Evolutionary conservation across 2,329 filamentous ascomycete species (phyloP), one percentile per base, ranked within the genome.

Genomic region (Calonectria crousiana): DNA sequence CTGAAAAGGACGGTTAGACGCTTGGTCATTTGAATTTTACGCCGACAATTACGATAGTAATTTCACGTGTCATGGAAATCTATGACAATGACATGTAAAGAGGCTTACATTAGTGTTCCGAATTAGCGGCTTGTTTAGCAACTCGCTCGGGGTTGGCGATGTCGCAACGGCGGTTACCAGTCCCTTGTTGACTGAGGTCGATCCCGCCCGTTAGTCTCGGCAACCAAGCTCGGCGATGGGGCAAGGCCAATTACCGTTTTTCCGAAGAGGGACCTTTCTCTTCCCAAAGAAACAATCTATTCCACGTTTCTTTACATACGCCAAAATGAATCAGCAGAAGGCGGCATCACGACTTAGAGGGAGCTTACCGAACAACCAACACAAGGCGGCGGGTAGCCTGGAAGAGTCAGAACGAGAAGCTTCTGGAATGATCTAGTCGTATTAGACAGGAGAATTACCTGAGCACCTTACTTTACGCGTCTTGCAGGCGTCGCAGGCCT

Each of bases 401-500:
- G 6, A 32, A 64, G 2, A 11, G 47, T 71, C 4, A 67, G 34
- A 23, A n/a, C 62, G n/a, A 38, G 26, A 41, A 62, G 16, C 47
- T 38, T 18, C 28, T 51, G 38, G 41, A 52, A 52, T 9, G 18
- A 51, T 2, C 47, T 20, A 16, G 11, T 23, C 4, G 13, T 28
- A 34, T n/a, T 30, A 14, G 56, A 32, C 20, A 23, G 67, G 18
- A 13, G 26, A 69, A 44, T 32, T 74, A 78, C 78, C 78, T 34
- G 78, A 79, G 36, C 78, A 79, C 9, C 76, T 62, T 60, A 79
- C 75, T 72, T 79, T 79, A 20, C 78, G 70, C 23, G 56, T 34
- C 64, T 79, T 79, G 74, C 78, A 79, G 18, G 74, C 68, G 65
- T 79, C 72, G 32, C 78, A 79, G 6, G 78, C 77, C 67, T 79